Conservation (phyloP, 73 alveolate species). For the Tetrahymena elliotti region DNA sequence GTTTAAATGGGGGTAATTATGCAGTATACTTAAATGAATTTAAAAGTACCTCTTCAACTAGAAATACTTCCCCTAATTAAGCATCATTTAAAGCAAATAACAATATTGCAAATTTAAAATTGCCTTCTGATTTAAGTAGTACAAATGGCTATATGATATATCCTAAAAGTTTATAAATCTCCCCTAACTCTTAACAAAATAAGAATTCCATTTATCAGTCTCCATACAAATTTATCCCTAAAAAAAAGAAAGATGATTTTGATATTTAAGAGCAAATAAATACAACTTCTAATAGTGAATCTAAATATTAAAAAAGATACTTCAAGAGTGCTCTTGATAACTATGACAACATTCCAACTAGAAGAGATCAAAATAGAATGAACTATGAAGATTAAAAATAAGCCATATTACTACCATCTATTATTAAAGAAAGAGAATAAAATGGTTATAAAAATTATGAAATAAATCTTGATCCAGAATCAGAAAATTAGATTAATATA, state of each 20-base stretch:
- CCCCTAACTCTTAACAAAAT: neutral
- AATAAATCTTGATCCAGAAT: neutral
- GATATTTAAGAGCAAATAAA: neutral
- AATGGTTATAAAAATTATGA: neutral
- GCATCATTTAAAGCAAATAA: neutral
- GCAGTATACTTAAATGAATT: neutral
- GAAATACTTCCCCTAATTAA: neutral
- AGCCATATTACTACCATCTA: neutral
- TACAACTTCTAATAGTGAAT: neutral
- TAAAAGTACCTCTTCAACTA: neutral
- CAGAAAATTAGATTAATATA: neutral
- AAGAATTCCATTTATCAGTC: neutral
- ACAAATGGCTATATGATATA: neutral
- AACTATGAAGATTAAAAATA: neutral
- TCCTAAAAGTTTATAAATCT: neutral
- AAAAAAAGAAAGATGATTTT: neutral
- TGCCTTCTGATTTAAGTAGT: neutral
- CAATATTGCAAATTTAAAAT: neutral
- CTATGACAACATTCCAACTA: neutral
- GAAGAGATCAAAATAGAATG: neutral
- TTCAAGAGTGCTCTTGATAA: neutral
- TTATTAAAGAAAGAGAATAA: neutral
- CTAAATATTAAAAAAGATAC: neutral
- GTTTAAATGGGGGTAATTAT: neutral
- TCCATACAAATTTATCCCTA: neutral